Evolutionary conservation across 441 rosid genomes (phyloP).

Genomic region (Geranium incanum): DNA sequence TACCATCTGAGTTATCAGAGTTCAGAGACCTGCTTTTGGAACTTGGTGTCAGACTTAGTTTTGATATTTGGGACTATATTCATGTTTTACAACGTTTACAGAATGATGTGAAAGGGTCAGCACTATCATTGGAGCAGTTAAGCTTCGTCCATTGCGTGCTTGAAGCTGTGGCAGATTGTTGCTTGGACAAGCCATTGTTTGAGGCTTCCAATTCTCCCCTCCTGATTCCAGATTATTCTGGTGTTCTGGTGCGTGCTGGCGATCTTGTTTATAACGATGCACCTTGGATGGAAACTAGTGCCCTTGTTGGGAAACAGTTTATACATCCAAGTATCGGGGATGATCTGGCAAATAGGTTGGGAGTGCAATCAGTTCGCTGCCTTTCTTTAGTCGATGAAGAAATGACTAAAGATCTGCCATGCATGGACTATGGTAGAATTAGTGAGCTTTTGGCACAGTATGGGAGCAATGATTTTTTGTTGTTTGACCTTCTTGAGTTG

Average conservation of each 20-base stretch:
- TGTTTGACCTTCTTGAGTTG: constrained; percentile 94
- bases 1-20: constrained; percentile 88
- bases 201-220: constrained; percentile 49
- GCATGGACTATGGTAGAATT: constrained; percentile 82
- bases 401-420: constrained; percentile 82
- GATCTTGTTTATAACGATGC: constrained; percentile 96
- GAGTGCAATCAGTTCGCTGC: constrained; percentile 81
- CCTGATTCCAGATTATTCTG: constrained; percentile 71
- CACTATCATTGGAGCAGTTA: constrained; percentile 65
- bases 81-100: constrained; percentile 66
- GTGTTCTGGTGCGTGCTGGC: constrained; percentile 51
- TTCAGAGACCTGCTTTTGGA: constrained; percentile 73
- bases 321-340: constrained; percentile 75
- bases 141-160: constrained; percentile 74
- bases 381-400: constrained; percentile 80
- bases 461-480: constrained; percentile 73
- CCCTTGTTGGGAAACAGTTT: constrained; percentile 63
- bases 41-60: constrained; percentile 81
- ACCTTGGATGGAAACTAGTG: constrained; percentile 87
- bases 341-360: constrained; percentile 80
- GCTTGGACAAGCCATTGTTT: constrained; percentile 42
- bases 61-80: constrained; percentile 73
- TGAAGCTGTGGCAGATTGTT: constrained; percentile 83
- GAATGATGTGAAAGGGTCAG: constrained; percentile 54
- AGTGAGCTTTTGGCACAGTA: constrained; percentile 67